Evolutionary conservation across 306 rosid species (phyloP).

Genomic region (Echinosophora koreensis): DNA sequence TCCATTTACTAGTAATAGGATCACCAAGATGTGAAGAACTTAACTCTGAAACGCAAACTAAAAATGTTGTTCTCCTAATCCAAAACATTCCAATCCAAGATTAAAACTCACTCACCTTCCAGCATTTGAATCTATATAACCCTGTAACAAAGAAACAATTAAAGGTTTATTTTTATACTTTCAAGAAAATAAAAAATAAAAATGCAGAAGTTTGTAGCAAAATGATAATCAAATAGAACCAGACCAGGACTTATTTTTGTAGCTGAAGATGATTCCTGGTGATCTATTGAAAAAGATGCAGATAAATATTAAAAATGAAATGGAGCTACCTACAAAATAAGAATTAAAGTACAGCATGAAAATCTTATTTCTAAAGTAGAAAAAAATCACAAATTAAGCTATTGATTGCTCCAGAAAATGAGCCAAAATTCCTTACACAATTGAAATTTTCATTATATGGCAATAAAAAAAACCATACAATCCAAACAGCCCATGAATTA

Average conservation of each 20-base stretch:
- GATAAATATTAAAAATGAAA: not conserved
- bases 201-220: not conserved
- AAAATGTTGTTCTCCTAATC: not conserved
- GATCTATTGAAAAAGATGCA: conserved; percentile 19
- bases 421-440: not conserved
- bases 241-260: conserved; percentile 17
- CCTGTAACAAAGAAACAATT: conserved; percentile 50
- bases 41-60: not conserved
- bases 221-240: conserved; percentile 20
- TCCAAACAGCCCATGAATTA: conserved; percentile 18
- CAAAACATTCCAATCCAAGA: conserved; percentile 31
- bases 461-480: conserved; percentile 25
- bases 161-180: not conserved
- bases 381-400: conserved; percentile 7
- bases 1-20: conserved; percentile 18
- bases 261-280: not conserved
- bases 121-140: conserved; percentile 30
- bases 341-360: conserved; percentile 6
- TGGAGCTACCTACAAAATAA: conserved; percentile 5
- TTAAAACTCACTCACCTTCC: conserved; percentile 51
- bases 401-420: conserved; percentile 17
- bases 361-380: conserved; percentile 21
- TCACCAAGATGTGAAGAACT: conserved; percentile 10
- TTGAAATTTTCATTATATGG: conserved; percentile 1
- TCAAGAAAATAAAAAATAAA: not conserved